Conservation (phyloP, 345 rosid genomes). For the Gossypium sturtianum region DNA sequence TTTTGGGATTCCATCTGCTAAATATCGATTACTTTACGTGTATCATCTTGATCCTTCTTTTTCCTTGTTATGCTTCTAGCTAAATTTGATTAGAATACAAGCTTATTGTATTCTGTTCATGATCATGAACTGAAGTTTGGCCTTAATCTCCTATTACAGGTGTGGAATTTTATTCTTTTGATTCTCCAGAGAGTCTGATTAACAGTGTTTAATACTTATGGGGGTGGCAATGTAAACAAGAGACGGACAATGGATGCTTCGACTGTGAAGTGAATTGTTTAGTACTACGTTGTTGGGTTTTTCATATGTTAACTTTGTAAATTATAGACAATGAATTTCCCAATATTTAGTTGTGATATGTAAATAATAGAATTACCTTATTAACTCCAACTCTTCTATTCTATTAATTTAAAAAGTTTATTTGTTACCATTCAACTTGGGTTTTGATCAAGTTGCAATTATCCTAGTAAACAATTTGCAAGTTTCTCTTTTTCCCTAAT, state of each 20-base stretch:
- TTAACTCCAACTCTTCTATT: background rate
- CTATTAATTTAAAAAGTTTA: background rate
- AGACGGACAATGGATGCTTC: background rate
- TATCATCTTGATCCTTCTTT: background rate
- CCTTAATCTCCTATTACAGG: background rate
- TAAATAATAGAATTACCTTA: constrained; percentile 29
- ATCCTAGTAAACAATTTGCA: background rate
- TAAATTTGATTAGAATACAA: background rate
- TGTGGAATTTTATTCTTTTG: background rate
- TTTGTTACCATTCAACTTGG: constrained; percentile 1
- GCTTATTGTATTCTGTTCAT: background rate
- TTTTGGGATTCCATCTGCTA: background rate
- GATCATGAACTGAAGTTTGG: background rate
- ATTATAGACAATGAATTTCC: constrained; percentile 20
- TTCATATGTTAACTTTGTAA: constrained; percentile 23
- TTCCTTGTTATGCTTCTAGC: background rate
- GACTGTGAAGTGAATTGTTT: constrained; percentile 24
- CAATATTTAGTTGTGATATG: constrained; percentile 24
- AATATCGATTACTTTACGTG: background rate
- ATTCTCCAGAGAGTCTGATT: background rate
- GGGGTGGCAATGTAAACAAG: background rate
- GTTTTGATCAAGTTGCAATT: background rate
- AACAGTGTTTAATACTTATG: background rate
- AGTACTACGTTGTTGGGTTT: constrained; percentile 16
- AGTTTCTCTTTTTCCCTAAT: too few species aligned